Evolutionary conservation across 1,284 basidiomycete species (phyloP).

Genomic region (Takashimella tepidaria): DNA sequence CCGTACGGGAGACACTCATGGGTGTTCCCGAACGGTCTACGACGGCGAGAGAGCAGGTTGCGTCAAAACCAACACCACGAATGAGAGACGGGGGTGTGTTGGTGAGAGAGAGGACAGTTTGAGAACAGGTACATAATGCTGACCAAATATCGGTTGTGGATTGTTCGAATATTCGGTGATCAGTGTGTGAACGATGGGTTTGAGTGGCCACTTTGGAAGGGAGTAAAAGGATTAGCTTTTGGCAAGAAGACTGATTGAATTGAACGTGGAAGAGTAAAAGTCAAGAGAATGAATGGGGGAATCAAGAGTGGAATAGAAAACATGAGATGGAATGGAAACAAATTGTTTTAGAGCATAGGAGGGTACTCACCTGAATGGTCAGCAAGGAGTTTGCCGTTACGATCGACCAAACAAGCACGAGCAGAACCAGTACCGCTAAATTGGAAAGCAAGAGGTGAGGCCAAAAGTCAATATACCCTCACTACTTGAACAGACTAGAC

Average conservation of each 20-base stretch:
- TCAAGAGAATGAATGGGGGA: no score
- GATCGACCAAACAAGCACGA: constrained; percentile 74
- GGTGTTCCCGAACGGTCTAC: constrained; percentile 69
- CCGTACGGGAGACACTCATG: constrained; percentile 64
- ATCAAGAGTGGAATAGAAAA: neutral
- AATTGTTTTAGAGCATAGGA: neutral
- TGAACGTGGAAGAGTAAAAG: constrained; percentile 55
- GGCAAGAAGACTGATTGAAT: no score
- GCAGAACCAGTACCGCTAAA: constrained; percentile 84
- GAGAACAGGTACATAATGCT: constrained; percentile 66
- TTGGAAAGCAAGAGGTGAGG: no score
- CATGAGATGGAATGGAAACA: neutral
- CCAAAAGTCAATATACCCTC: no score
- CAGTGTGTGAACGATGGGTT: constrained; percentile 76
- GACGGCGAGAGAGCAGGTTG: constrained; percentile 93
- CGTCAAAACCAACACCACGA: constrained; percentile 92
- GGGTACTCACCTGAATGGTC: constrained; percentile 39
- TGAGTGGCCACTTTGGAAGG: constrained; percentile 71
- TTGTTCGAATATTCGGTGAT: constrained; percentile 87
- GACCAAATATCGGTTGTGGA: constrained; percentile 77
- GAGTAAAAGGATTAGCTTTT: no score
- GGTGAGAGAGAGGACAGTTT: constrained; percentile 59
- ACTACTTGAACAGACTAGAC: no score
- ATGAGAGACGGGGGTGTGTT: constrained; percentile 61
- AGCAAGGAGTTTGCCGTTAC: constrained; percentile 70